These are phyloP conservation scores for Seiridium cupressi DNA, from an alignment of 2,329 filamentous ascomycete species.

Conservation along the genomic window DNA sequence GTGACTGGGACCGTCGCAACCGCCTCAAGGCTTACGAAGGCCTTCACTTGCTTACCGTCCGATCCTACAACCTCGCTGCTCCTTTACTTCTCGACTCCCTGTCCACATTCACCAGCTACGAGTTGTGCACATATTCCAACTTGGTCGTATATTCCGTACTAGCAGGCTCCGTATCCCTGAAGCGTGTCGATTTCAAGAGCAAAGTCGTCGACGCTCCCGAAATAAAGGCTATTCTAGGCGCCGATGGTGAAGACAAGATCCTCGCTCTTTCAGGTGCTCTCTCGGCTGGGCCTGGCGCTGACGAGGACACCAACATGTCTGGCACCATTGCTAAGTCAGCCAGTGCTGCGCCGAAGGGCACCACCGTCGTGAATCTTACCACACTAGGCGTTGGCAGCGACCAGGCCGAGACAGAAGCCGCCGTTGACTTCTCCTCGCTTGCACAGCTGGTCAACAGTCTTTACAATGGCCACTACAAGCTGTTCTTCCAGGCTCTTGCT, in stretches of 20 bases:
- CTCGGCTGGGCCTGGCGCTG: slow-evolving; percentile 77
- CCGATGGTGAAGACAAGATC: slow-evolving; percentile 80
- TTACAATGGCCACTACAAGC: slow-evolving; percentile 91
- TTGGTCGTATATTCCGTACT: slow-evolving; percentile 95
- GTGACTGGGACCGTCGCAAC: slow-evolving; percentile 98
- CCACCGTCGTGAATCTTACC: slow-evolving; percentile 84
- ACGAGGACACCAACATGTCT: slow-evolving; percentile 69
- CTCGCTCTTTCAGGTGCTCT: slow-evolving; percentile 76
- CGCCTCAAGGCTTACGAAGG: slow-evolving; percentile 98
- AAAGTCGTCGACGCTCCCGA: slow-evolving; percentile 98
- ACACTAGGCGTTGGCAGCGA: slow-evolving; percentile 70
- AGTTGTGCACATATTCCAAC: slow-evolving; percentile 93
- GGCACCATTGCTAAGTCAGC: slow-evolving; percentile 47
- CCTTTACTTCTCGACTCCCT: slow-evolving; percentile 94
- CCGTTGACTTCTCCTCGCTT: slow-evolving; percentile 86
- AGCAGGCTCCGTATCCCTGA: slow-evolving; percentile 88
- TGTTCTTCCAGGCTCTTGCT: slow-evolving; percentile 87
- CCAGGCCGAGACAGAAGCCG: slow-evolving; percentile 74
- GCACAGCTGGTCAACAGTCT: slow-evolving; percentile 86
- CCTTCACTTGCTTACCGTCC: slow-evolving; percentile 86
- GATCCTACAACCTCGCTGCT: slow-evolving; percentile 85
- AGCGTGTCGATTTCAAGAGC: slow-evolving; percentile 97
- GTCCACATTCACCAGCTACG: slow-evolving; percentile 97
- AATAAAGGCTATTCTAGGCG: slow-evolving; percentile 92
- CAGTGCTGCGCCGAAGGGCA: slow-evolving; percentile 41